A percentile compares a stretch with the other conserved stretches of the same genome.
These are phyloP conservation scores for Trichoderma oligosporum DNA, from an alignment of 2,329 filamentous ascomycete species.

Conservation along the genomic window DNA sequence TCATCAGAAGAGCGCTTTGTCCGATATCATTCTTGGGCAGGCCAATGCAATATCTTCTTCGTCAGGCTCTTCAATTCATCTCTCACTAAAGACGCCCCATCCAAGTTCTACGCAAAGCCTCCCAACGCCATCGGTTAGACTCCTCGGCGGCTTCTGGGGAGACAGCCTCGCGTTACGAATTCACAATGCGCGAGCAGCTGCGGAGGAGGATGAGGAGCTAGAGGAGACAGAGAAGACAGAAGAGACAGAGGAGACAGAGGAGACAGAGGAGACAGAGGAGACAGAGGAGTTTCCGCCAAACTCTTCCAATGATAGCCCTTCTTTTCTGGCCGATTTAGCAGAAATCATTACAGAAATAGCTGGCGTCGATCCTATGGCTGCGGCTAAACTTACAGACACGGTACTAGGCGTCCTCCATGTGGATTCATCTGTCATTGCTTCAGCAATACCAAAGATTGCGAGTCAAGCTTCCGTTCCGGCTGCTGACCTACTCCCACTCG, in stretches of 20 bases:
- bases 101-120: background rate
- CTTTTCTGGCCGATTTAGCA: slow-evolving; percentile 23
- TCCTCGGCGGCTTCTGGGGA: slow-evolving; percentile 9
- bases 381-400: slow-evolving; percentile 25
- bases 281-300: background rate
- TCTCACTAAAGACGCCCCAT: background rate
- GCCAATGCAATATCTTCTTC: background rate
- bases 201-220: too few relatives aligned
- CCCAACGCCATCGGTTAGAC: background rate
- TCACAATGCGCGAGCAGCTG: background rate
- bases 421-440: slow-evolving; percentile 21
- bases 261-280: too few relatives aligned
- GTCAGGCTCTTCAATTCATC: background rate
- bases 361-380: slow-evolving; percentile 21
- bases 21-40: background rate
- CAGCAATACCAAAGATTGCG: slow-evolving; percentile 22
- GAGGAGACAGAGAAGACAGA: too few relatives aligned
- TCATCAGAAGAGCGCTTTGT: slow-evolving; percentile 3
- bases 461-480: slow-evolving; percentile 18
- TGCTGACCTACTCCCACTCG: slow-evolving; percentile 22
- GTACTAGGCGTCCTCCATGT: slow-evolving; percentile 24
- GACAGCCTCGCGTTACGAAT: background rate
- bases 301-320: slow-evolving; percentile 3
- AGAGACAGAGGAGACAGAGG: too few relatives aligned
- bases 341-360: slow-evolving; percentile 23